phyloP scores from a whole-genome alignment of 257 asterid species.

The Striga asiatica region DNA sequence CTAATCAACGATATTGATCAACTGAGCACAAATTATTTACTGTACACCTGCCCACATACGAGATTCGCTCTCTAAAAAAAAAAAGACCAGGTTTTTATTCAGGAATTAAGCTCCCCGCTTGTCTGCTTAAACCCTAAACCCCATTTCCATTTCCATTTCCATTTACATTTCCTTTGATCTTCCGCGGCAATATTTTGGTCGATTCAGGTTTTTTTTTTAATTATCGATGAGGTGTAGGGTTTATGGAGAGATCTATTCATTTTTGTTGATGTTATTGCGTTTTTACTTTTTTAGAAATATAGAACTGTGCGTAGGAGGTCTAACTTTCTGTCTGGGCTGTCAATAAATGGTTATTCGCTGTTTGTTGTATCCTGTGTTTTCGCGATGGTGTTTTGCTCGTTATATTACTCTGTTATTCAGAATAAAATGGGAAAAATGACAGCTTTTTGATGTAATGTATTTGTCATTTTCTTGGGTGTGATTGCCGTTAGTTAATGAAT shows the following conservation, averaged over 20 bases:
- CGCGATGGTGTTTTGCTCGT: background rate
- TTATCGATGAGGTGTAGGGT: slow-evolving; percentile 9
- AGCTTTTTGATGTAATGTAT: background rate
- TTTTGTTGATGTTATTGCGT: background rate
- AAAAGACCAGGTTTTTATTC: background rate
- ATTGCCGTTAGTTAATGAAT: too few relatives aligned
- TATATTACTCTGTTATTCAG: background rate
- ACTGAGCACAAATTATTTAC: background rate
- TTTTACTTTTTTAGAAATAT: background rate
- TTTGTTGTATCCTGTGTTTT: background rate
- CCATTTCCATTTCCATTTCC: background rate
- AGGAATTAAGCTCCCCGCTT: slow-evolving; percentile 1
- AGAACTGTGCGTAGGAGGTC: background rate
- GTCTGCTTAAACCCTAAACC: slow-evolving; percentile 18
- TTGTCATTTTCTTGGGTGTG: background rate
- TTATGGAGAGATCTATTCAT: background rate
- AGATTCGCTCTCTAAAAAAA: background rate
- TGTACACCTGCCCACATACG: background rate
- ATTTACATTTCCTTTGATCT: too few relatives aligned
- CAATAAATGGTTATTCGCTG: background rate
- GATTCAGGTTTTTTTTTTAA: background rate
- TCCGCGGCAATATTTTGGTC: background rate
- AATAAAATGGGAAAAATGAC: background rate
- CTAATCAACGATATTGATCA: slow-evolving; percentile 9
- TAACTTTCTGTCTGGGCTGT: background rate